phyloP scores from a whole-genome alignment of 768 basidiomycete species.

The Hortiboletus campestris region DNA sequence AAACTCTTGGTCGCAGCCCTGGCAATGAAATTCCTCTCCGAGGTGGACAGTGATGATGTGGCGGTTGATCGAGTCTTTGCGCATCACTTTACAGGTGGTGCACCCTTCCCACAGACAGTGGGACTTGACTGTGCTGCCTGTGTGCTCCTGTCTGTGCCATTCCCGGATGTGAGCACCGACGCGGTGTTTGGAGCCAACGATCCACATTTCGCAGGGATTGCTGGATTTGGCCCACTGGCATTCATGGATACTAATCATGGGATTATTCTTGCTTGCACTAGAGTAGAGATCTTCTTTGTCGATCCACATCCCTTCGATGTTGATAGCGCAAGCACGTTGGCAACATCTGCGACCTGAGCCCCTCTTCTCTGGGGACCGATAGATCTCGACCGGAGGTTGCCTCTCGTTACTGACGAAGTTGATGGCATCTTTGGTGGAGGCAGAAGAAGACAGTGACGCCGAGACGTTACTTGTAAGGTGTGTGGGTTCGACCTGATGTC shows the following conservation, averaged over 20 bases:
- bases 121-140: not conserved
- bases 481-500: not conserved
- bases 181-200: not conserved
- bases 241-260: not conserved
- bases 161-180: not conserved
- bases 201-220: conserved; percentile 3
- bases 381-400: not conserved
- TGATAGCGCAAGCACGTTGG: not conserved
- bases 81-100: not conserved
- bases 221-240: conserved; percentile 1
- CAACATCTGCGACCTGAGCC: not conserved
- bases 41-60: conserved; percentile 5
- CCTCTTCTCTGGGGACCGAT: not conserved
- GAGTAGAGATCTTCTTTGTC: conserved; percentile 1
- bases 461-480: too few relatives aligned
- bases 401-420: not conserved
- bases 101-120: not conserved
- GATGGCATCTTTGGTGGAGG: too few relatives aligned
- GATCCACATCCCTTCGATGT: not conserved
- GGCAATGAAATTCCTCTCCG: not conserved
- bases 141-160: not conserved
- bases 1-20: not conserved
- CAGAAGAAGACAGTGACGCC: too few relatives aligned
- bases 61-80: not conserved
- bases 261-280: too few relatives aligned